Base-by-base conservation (phyloP, 352 stramenopile genomes). In the Pilasporangium apinafurcum region DNA sequence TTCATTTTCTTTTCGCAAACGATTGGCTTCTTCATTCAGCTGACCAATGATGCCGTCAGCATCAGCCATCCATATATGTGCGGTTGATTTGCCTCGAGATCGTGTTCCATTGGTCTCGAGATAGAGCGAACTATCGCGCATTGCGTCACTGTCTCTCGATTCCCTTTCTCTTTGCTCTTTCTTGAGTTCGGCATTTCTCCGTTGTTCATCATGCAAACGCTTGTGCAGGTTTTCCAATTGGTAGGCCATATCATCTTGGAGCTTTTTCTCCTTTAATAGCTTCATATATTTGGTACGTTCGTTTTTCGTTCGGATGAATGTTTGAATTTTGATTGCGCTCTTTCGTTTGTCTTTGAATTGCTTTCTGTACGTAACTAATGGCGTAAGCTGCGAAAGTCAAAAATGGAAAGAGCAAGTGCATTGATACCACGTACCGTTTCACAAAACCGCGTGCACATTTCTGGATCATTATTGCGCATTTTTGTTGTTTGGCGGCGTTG, bases 61-160 rank as follows among this genome's bases (percentile, higher is more conserved):
- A 50, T 93, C 82, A 46, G 80, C 77, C 75, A 93, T 93, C 79
- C 81, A 90, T 27, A 85, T 36, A 26, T 92, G 74, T 8, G 81
- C 69, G 17, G 70, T 78, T 17, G 81, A 93, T 31, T 71, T 69
- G 4, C 74, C 56, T 3, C 75, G 66, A 35, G 68, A 63, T 12
- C 64, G 69, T 7, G 55, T 52, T 2, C 56, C 67, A 41, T 66
- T 71, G 4, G 37, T 64, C 41, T 83, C 65, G 21, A 44, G 30
- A 39, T 62, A 73, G 5, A 69, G 39, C 16, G 75, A 50, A 21
- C 68, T 82, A 20, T 83, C 66, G 9, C 66, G 64, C 10, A 56
- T 61, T n/a, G n/a, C n/a, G 9, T 56, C 58, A 16, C 61, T 75
- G 20, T 74, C 34, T 10, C 61, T 48, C n/a, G n/a, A n/a, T n/a